phyloP scores from a whole-genome alignment of 139 green algal genomes.

The Coccomyxa sp. region DNA sequence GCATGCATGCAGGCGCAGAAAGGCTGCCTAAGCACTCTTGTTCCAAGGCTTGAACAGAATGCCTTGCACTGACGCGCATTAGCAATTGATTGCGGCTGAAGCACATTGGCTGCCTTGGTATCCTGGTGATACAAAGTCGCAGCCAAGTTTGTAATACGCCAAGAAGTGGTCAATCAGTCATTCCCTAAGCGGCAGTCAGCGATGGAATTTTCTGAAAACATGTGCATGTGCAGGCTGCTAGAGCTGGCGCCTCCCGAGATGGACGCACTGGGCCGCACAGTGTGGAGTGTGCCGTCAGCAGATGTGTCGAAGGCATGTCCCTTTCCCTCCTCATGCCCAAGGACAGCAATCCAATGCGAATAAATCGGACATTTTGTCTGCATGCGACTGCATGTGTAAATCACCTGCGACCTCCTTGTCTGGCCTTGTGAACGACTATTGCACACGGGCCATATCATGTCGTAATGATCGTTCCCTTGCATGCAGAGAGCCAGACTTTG shows the following conservation, averaged over 20 bases:
- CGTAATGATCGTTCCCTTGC: neutral
- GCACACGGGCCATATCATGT: neutral
- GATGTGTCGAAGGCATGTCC: slow-evolving; percentile 51
- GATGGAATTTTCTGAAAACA: neutral
- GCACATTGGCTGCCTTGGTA: no score
- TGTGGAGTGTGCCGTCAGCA: slow-evolving; percentile 43
- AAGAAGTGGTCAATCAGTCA: no score
- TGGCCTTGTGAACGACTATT: neutral
- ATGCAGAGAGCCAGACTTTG: neutral
- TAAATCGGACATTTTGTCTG: neutral
- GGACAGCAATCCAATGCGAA: neutral
- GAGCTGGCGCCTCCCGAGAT: slow-evolving; percentile 52
- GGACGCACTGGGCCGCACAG: slow-evolving; percentile 57
- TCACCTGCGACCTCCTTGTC: neutral
- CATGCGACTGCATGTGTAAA: neutral
- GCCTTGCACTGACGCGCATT: no score
- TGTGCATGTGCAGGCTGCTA: slow-evolving; percentile 41
- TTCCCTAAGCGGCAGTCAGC: no score
- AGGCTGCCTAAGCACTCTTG: neutral
- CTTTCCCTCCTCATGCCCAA: no score
- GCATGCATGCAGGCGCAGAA: neutral
- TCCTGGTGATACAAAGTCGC: no score
- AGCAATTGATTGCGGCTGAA: no score
- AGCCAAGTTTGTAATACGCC: no score
- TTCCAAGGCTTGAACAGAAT: neutral